These are phyloP conservation scores for Rhodocollybia butyracea DNA, from an alignment of 768 basidiomycete species.

Conservation along the genomic window DNA sequence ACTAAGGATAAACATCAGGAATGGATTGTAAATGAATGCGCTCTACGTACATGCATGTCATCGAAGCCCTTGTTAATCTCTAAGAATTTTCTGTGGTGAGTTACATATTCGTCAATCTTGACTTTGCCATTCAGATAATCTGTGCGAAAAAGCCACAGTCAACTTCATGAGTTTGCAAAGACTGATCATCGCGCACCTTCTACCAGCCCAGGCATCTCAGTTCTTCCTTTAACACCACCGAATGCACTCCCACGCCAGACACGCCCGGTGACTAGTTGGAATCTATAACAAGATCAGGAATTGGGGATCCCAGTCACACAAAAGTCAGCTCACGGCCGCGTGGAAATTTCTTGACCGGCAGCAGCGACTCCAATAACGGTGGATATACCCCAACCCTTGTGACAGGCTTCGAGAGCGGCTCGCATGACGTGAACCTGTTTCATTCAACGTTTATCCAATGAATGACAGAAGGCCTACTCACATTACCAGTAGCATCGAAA, in stretches of 20 bases:
- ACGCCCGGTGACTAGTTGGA: slow-evolving; percentile 78
- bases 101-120: slow-evolving; percentile 95
- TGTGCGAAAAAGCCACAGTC: slow-evolving; percentile 19
- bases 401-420: slow-evolving; percentile 94
- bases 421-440: slow-evolving; percentile 87
- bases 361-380: slow-evolving; percentile 97
- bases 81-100: slow-evolving; percentile 71
- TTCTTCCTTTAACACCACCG: slow-evolving; percentile 96
- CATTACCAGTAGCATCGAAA: slow-evolving; percentile 95
- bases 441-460: slow-evolving; percentile 29
- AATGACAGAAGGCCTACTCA: slow-evolving; percentile 32
- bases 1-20: slow-evolving; percentile 33
- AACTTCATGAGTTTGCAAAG: not conserved
- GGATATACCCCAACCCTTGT: slow-evolving; percentile 98
- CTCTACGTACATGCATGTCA: slow-evolving; percentile 88
- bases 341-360: slow-evolving; percentile 92
- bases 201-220: slow-evolving; percentile 91
- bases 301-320: not conserved
- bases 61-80: slow-evolving; percentile 88
- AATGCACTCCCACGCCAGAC: slow-evolving; percentile 96
- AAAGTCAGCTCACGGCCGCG: slow-evolving; percentile 62
- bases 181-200: slow-evolving; percentile 51
- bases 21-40: not conserved
- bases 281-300: slow-evolving; percentile 36
- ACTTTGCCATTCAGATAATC: slow-evolving; percentile 81